Evolutionary conservation across 495 filamentous ascomycete genomes (phyloP).

Genomic region (Barbatosphaeria neglecta): DNA sequence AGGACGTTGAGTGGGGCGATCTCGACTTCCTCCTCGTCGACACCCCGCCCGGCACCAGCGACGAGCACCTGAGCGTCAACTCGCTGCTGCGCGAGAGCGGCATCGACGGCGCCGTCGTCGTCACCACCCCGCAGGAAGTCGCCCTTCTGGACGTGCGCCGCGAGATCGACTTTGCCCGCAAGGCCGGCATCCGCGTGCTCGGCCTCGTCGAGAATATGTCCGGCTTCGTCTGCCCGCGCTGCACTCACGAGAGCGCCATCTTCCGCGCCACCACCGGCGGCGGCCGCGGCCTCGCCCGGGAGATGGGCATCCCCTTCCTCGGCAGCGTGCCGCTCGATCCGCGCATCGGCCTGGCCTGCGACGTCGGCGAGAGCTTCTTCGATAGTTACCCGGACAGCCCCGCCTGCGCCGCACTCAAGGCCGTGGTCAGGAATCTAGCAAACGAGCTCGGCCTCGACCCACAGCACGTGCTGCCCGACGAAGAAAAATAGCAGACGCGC

Average conservation of each 20-base stretch:
- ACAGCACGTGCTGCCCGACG: slow-evolving; percentile 23
- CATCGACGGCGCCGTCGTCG: slow-evolving; percentile 83
- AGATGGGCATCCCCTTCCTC: slow-evolving; percentile 77
- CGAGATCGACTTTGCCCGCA: slow-evolving; percentile 92
- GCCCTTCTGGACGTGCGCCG: slow-evolving; percentile 83
- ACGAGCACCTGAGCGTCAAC: slow-evolving; percentile 91
- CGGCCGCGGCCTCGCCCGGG: slow-evolving; percentile 62
- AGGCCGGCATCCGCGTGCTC: slow-evolving; percentile 79
- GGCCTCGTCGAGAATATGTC: slow-evolving; percentile 97
- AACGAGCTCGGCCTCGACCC: slow-evolving; percentile 47
- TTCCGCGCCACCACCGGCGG: slow-evolving; percentile 90
- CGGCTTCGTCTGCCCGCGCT: slow-evolving; percentile 88
- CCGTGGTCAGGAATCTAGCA: slow-evolving; percentile 61
- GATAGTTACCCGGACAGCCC: slow-evolving; percentile 87
- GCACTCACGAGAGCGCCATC: slow-evolving; percentile 68
- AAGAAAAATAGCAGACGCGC: slow-evolving; percentile 5
- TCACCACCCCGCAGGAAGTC: slow-evolving; percentile 96
- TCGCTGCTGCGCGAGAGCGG: slow-evolving; percentile 75
- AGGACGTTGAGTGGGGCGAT: slow-evolving; percentile 95
- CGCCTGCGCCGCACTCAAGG: slow-evolving; percentile 63
- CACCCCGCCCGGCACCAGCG: slow-evolving; percentile 87
- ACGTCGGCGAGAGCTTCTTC: slow-evolving; percentile 96
- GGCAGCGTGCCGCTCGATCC: slow-evolving; percentile 91
- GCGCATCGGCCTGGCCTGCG: slow-evolving; percentile 87
- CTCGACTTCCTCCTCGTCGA: slow-evolving; percentile 89